These are phyloP conservation scores for Arthonia radiata DNA, from an alignment of 495 filamentous ascomycete species.

Conservation along the genomic window DNA sequence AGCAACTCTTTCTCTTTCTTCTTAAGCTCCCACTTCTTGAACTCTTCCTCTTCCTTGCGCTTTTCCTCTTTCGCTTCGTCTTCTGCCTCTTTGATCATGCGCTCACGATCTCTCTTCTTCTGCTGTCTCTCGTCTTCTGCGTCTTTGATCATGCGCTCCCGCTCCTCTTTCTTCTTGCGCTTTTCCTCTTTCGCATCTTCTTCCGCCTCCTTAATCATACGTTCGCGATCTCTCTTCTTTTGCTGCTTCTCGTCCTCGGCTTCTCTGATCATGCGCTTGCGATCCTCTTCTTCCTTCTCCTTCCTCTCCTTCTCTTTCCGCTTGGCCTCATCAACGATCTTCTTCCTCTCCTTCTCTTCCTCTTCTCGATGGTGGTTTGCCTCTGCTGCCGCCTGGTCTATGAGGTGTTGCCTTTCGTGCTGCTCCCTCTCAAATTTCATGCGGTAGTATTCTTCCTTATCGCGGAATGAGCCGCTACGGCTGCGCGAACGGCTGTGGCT, in stretches of 20 bases:
- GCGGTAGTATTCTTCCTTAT: slow-evolving; percentile 12
- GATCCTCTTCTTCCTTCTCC: no score
- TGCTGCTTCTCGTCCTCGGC: slow-evolving; percentile 21
- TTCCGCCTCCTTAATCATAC: slow-evolving; percentile 15
- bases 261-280: slow-evolving; percentile 15
- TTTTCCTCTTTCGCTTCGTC: slow-evolving; percentile 7
- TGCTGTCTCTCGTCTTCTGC: slow-evolving; percentile 8
- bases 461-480: no score
- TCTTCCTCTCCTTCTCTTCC: slow-evolving; percentile 6
- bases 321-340: slow-evolving; percentile 12
- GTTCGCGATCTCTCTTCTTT: slow-evolving; percentile 8
- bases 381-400: slow-evolving; percentile 20
- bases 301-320: slow-evolving; percentile 11
- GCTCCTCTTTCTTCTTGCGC: slow-evolving; percentile 16
- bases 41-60: no score
- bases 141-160: slow-evolving; percentile 11
- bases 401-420: no score
- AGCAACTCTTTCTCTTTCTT: no score
- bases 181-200: slow-evolving; percentile 22
- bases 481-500: no score
- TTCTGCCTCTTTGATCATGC: slow-evolving; percentile 12
- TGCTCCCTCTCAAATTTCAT: slow-evolving; percentile 18
- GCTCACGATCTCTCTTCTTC: no score
- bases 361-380: slow-evolving; percentile 12
- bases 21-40: no score